Conservation (phyloP, 768 basidiomycete species). For the Auricularia cornea region DNA sequence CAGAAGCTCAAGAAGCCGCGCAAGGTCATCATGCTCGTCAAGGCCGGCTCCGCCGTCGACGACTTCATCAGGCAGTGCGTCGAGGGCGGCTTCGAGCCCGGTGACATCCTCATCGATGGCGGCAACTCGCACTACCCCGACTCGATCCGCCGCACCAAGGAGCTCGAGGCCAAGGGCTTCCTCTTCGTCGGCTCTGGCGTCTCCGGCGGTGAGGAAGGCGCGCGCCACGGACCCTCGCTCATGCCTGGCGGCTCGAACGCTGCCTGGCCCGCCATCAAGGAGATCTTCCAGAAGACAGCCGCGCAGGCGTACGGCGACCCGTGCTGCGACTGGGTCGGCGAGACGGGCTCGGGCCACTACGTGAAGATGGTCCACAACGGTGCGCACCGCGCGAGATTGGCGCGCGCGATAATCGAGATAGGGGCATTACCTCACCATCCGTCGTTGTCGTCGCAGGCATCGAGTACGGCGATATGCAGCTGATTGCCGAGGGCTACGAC, state of each 20-base stretch:
- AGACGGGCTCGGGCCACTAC: slow-evolving; percentile 92
- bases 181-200: slow-evolving; percentile 98
- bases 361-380: slow-evolving; percentile 99
- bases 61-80: slow-evolving; percentile 85
- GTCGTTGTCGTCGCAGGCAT: no score
- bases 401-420: background rate
- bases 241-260: slow-evolving; percentile 96
- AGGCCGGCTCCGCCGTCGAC: slow-evolving; percentile 95
- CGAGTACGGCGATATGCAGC: slow-evolving; percentile 99
- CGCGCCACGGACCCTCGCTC: slow-evolving; percentile 91
- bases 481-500: slow-evolving; percentile 98
- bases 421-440: background rate
- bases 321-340: slow-evolving; percentile 99
- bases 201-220: slow-evolving; percentile 98
- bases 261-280: slow-evolving; percentile 95
- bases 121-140: slow-evolving; percentile 99
- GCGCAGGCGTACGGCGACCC: slow-evolving; percentile 93
- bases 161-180: slow-evolving; percentile 89
- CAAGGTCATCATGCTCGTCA: slow-evolving; percentile 97
- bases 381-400: slow-evolving; percentile 23
- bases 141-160: slow-evolving; percentile 87
- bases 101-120: slow-evolving; percentile 99
- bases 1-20: slow-evolving; percentile 90
- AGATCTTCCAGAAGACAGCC: slow-evolving; percentile 97
- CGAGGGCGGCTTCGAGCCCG: slow-evolving; percentile 75